A percentile compares a stretch with the other conserved stretches of the same genome.
These are phyloP conservation scores for Penicillium angulare DNA, from an alignment of 495 filamentous ascomycete genomes.

Conservation along the genomic window DNA sequence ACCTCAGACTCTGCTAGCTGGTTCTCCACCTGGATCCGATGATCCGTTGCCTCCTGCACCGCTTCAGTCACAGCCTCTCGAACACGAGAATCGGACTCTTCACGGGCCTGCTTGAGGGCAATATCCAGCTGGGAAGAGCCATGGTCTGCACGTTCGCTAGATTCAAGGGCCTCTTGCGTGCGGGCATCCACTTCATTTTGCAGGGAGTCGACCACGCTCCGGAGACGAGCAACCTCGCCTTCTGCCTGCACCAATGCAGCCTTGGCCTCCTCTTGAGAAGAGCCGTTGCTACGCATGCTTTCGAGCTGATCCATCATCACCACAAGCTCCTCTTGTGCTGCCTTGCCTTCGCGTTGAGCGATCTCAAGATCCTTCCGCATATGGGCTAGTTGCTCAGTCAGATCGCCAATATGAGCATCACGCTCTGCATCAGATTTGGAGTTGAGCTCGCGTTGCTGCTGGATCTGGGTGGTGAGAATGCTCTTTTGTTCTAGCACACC, in stretches of 20 bases:
- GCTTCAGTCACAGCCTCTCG: slow-evolving; percentile 18
- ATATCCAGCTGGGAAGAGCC: slow-evolving; percentile 34
- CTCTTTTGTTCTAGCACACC: slow-evolving; percentile 78
- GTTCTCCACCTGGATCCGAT: slow-evolving; percentile 35
- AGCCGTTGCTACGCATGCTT: slow-evolving; percentile 33
- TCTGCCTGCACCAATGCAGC: slow-evolving; percentile 50
- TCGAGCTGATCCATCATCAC: slow-evolving; percentile 49
- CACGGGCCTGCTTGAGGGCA: slow-evolving; percentile 36
- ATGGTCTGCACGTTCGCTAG: slow-evolving; percentile 9
- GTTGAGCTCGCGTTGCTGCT: slow-evolving; percentile 88
- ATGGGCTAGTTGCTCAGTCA: slow-evolving; percentile 49
- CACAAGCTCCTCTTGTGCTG: slow-evolving; percentile 42
- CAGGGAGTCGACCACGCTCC: slow-evolving; percentile 27
- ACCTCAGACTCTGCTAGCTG: neutral
- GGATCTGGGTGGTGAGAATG: slow-evolving; percentile 81
- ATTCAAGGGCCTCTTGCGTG: slow-evolving; percentile 26
- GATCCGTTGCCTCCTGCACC: slow-evolving; percentile 8
- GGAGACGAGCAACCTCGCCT: slow-evolving; percentile 46
- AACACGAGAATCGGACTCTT: slow-evolving; percentile 33
- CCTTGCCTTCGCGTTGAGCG: slow-evolving; percentile 38
- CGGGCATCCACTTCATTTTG: slow-evolving; percentile 28
- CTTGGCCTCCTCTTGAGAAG: slow-evolving; percentile 22
- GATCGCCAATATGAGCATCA: slow-evolving; percentile 51
- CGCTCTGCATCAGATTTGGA: slow-evolving; percentile 59
- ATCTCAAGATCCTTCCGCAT: slow-evolving; percentile 38